Base-by-base conservation (phyloP, 257 asterid species). In the Pogostemon cablin region DNA sequence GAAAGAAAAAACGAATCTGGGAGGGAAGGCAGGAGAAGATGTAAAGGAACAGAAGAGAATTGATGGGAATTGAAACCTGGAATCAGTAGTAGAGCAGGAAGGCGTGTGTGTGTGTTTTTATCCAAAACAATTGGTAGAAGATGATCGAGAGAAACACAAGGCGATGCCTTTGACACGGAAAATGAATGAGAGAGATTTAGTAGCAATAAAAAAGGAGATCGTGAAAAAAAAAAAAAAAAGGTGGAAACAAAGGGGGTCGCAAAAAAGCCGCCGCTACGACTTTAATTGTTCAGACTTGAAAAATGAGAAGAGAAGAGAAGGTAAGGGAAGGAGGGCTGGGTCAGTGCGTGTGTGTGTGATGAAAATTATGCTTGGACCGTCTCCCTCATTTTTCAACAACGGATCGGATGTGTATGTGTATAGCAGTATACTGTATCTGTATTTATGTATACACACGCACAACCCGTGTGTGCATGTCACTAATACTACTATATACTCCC, bases 241-340 rank as follows among this genome's bases (percentile, higher is more conserved):
- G 77, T 49, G 58, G 48, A 55, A 69, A 65, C 77, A 75, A 68
- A 48, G 35, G 78, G 79, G 88, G 79, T 79, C 86, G 82, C 84
- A 72, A 62, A 77, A 77, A 77, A 66, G 69, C 77, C 80, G 78
- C 73, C 81, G 72, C 61, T 64, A 49, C 68, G 65, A 75, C 74
- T 77, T 74, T 59, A 48, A 49, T 58, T 9, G 57, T 64, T 53
- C 72, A 20, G 67, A 46, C 61, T 35, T 6, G 49, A 53, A 37
- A 37, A 32, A 60, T 10, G 60, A 37, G 62, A 6, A 54, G 32
- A 25, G 2, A 1, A 25, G 32, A 1, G 25, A 25, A 25, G 66
- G n/a, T 56, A 2, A 47, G 25, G 72, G n/a, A 40, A 0, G 11
- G 35, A 4, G 42, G 12, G 62, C 72, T 54, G 4, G 44, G 77